Evolutionary conservation across 2,329 filamentous ascomycete species (phyloP), one percentile per base, ranked within the genome.

Genomic region (Blastomyces parvus): DNA sequence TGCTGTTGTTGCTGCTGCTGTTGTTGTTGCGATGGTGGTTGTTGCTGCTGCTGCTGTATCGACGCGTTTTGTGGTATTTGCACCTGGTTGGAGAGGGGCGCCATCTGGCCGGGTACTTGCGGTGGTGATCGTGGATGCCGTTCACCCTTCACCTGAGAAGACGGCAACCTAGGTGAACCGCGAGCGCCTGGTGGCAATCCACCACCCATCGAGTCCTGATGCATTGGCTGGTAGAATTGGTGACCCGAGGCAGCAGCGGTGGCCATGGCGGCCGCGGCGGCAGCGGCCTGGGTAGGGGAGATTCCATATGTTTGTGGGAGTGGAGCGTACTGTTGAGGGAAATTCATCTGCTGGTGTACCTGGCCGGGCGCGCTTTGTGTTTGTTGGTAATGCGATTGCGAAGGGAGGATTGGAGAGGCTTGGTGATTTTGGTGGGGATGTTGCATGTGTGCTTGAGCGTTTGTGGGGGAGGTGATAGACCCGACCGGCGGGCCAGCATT

Each of bases 211-310:
- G 84, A 82, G 70, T 92, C 89, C 62, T 88, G 86, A 60, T 87
- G 79, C 77, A 91, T 85, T 68, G 88, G 87, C 40, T 57, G 53
- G 66, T 88, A 88, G 69, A 88, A 89, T 65, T 90, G 38, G 40
- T 59, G 88, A 50, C 93, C 92, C 6, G 91, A 92, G 13, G 93
- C 93, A 1, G 93, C 92, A 22, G 93, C 93, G 0, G 92, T 96
- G 55, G 89, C 92, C 90, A 96, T 94, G 64, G 92, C 92, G 59
- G 93, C 92, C 17, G 91, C 91, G 75, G 96, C 90, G 64, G 92
- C 92, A 59, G 93, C 92, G 17, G 91, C 91, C 76, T 96, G 90
- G 57, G 91, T 90, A 25, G 88, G 85, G 42, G 88, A 88, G 77
- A 93, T 90, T 64, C 84, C 87, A 79, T 96, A 96, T 27, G 78